Base-by-base conservation (phyloP, 2,329 filamentous ascomycete species). In the Septoria petroselini region DNA sequence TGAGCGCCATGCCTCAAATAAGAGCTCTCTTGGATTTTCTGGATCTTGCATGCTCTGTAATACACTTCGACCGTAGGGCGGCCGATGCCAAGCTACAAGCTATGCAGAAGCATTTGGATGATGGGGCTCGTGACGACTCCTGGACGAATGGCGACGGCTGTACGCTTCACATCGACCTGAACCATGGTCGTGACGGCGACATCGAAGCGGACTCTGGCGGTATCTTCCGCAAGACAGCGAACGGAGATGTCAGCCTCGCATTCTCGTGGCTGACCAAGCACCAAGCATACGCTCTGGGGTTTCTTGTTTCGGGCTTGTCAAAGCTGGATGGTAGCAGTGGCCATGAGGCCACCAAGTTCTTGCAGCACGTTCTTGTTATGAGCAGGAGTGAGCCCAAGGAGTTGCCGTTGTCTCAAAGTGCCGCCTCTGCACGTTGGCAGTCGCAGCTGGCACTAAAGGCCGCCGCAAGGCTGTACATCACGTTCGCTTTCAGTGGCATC, bases 21-120 rank as follows among this genome's bases (percentile, higher is more conserved):
- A 78, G 82, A 47, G 75, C 83, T 1, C 66, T 91, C 41, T 75
- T 83, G 9, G 75, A 86, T 45, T 75, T 86, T 38, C 72, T 90
- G 14, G 86, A 91, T 62, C 74, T 91, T 17, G 78, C 81, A 1
- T 87, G 85, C 61, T 83, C 81, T 59, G 71, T 91, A 43, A 79
- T 83, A 48, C 77, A 82, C 49, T 83, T 83, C 54, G 76, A 75
- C 25, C 76, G 80, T 0, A 75, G 81, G 9, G 69, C 76, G 23
- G 77, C 81, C 23, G 67, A 72, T 0, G 72, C 77, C 44, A 89
- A 89, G 62, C 71, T 88, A 15, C 75, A 75, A 31, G 70, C 72
- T 5, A 72, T 91, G 57, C 83, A 88, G 62, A 70, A 71, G 31
- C 77, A 76, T 34, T 73, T 88, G 61, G 84, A 88, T 53, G 71